These are phyloP conservation scores for Blastobotrys niveus DNA, from an alignment of 1,139 yeast genomes.

Conservation along the genomic window DNA sequence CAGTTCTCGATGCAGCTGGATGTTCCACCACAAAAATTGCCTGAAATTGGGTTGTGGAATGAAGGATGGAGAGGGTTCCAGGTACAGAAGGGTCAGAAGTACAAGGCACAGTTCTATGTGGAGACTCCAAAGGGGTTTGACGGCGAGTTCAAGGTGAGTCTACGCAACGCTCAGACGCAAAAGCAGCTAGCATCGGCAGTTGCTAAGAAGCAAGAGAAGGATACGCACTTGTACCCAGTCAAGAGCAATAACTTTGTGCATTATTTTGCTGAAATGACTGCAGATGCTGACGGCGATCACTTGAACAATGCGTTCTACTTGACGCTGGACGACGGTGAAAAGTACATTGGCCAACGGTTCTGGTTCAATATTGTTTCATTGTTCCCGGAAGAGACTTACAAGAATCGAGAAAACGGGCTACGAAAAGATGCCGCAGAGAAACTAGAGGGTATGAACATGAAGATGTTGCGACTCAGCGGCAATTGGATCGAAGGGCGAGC, in stretches of 20 bases:
- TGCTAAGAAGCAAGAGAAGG: constrained; percentile 3
- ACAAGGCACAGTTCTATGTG: constrained; percentile 9
- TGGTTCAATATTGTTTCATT: constrained; percentile 7
- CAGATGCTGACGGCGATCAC: not conserved
- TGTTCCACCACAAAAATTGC: constrained; percentile 6
- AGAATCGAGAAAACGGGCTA: constrained; percentile 11
- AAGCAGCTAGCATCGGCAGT: not conserved
- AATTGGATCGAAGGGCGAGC: constrained; percentile 5
- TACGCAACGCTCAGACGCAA: not conserved
- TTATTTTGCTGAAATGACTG: constrained; percentile 9
- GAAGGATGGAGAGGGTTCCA: constrained; percentile 11
- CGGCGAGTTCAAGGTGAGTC: constrained; percentile 8
- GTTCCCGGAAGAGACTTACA: constrained; percentile 8
- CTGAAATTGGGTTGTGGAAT: constrained; percentile 11
- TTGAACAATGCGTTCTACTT: constrained; percentile 7
- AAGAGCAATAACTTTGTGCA: constrained; percentile 5
- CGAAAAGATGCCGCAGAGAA: constrained; percentile 6
- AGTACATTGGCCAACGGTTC: constrained; percentile 1
- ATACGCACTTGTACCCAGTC: constrained; percentile 4
- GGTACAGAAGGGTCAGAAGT: constrained; percentile 10
- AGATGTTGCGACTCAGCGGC: constrained; percentile 11
- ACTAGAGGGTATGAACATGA: constrained; percentile 1
- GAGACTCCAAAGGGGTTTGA: constrained; percentile 8
- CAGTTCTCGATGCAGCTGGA: constrained; percentile 1
- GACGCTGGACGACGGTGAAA: constrained; percentile 4